Base-by-base conservation (phyloP, 2,329 filamentous ascomycete species). In the Biscogniauxia sp. region DNA sequence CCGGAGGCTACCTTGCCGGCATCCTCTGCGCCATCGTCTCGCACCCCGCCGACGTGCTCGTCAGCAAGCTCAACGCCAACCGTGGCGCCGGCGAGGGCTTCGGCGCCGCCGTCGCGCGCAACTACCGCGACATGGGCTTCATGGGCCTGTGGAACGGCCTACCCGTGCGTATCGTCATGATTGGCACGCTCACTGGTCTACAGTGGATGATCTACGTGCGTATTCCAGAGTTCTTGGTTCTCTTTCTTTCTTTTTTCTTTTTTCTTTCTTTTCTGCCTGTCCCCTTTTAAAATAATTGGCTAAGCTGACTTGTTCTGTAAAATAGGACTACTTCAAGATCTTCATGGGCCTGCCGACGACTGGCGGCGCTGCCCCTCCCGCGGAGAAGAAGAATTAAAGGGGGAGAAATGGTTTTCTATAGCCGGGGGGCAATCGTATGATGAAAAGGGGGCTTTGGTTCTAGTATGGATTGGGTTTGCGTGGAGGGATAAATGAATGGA, bases 171-270 rank as follows among this genome's bases (percentile, higher is more conserved):
- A 97, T 97, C 71, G 87, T 96, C 71, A 97, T 97, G 93, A 92
- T 96, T 66, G 91, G 89, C 68, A 90, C 87, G 26, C 75, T 90
- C 71, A 96, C 91, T 20, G 92, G 91, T 61, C 79, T 96, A 63
- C 93, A 97, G 80, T 97, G 92, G 92, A 92, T 96, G 88, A 95
- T 93, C 74, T 95, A 93, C 78, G 89, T 85, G 70, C 81, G 82
- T 77, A n/a, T 45, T 8, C 19, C 13, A 9, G 17, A 23, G 23
- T 26, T 19, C 55, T 26, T 23, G 2, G 5, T 23, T 3, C 23
- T 5, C 23, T 23, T 23, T 23, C 5, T 23, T 23, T 23, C 2
- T 2, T 15, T 57, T 32, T 2, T 45, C 26, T 8, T 57, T 41
- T 54, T 20, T 56, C 9, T 20, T 20, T 54, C 19, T 13, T 49